Percentiles rank a stretch among this genome's conserved stretches.
Conservation (phyloP, 495 filamentous ascomycete species). For the Eremomyces bilateralis region DNA sequence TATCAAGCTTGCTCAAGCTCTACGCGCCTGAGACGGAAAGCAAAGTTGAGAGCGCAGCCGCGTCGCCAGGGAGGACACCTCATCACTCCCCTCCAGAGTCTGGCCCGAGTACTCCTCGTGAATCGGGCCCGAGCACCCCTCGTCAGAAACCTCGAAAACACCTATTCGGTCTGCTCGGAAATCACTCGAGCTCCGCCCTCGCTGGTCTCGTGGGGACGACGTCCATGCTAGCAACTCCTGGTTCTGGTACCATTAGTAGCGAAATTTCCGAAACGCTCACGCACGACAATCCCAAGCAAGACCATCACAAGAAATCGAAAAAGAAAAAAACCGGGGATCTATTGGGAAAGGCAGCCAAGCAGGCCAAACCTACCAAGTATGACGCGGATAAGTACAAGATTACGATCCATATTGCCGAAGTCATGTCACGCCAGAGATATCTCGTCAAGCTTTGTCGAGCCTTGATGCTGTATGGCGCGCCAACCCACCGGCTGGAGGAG, state of each 20-base stretch:
- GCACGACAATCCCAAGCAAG: conserved; percentile 12
- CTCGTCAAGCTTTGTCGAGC: conserved; percentile 67
- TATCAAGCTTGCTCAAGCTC: conserved; percentile 60
- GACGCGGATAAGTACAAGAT: conserved; percentile 54
- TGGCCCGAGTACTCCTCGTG: conserved; percentile 16
- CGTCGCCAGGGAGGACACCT: neutral
- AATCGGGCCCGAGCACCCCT: conserved; percentile 31
- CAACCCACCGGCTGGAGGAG: conserved; percentile 32
- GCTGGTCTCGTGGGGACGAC: conserved; percentile 37
- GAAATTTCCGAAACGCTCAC: conserved; percentile 19
- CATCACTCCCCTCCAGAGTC: conserved; percentile 1
- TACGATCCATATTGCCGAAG: conserved; percentile 74
- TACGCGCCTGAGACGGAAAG: conserved; percentile 18
- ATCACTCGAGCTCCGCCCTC: conserved; percentile 27
- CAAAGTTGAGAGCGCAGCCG: conserved; percentile 1
- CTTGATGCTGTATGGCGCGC: conserved; percentile 40
- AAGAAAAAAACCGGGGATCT: conserved; percentile 18
- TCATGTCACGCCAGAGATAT: conserved; percentile 60
- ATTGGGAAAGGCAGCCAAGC: conserved; percentile 20
- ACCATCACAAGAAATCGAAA: conserved; percentile 4
- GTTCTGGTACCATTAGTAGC: conserved; percentile 13
- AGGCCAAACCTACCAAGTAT: conserved; percentile 14
- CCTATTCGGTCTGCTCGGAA: conserved; percentile 39
- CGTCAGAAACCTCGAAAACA: conserved; percentile 30
- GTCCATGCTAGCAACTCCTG: conserved; percentile 24